Conservation (phyloP, 352 stramenopile species). For the Phytophthora idaei region DNA sequence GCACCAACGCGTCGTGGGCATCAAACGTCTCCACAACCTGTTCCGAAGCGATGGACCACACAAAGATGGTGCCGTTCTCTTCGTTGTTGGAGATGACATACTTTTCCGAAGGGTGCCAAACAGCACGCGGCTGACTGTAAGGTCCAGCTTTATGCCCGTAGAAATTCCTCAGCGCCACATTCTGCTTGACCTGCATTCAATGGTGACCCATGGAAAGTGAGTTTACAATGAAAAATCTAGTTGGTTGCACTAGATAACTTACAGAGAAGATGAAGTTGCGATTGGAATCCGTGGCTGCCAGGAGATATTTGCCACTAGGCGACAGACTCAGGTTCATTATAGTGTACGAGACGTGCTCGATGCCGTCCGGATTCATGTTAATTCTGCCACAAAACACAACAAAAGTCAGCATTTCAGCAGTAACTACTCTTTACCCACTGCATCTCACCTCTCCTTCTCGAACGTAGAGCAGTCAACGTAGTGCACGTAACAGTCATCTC, state of each 20-base stretch:
- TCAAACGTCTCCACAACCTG: constrained; percentile 69
- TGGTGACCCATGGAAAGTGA: background rate
- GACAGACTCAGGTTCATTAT: constrained; percentile 86
- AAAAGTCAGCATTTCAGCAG: background rate
- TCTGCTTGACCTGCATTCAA: constrained; percentile 57
- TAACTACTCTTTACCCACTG: background rate
- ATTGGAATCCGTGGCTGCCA: constrained; percentile 83
- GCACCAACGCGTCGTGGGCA: constrained; percentile 73
- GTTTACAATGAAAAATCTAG: background rate
- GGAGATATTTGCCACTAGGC: constrained; percentile 75
- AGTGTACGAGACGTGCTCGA: constrained; percentile 88
- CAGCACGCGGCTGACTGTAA: constrained; percentile 77
- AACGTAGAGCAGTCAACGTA: constrained; percentile 82
- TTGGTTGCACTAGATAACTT: constrained; percentile 1
- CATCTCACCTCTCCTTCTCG: constrained; percentile 74
- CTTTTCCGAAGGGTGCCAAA: constrained; percentile 85
- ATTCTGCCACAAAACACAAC: constrained; percentile 42
- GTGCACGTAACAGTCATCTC: constrained; percentile 87
- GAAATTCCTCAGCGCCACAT: constrained; percentile 73
- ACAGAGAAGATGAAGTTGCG: constrained; percentile 83
- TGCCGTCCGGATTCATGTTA: constrained; percentile 88
- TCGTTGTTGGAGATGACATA: constrained; percentile 88
- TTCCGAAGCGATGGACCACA: constrained; percentile 84
- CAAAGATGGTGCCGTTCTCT: constrained; percentile 58
- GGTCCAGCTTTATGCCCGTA: constrained; percentile 84